A percentile compares a stretch with the other conserved stretches of the same genome.
These are phyloP conservation scores for Kurtzmaniella quercitrusa DNA, from an alignment of 1,139 yeast genomes.

Conservation along the genomic window DNA sequence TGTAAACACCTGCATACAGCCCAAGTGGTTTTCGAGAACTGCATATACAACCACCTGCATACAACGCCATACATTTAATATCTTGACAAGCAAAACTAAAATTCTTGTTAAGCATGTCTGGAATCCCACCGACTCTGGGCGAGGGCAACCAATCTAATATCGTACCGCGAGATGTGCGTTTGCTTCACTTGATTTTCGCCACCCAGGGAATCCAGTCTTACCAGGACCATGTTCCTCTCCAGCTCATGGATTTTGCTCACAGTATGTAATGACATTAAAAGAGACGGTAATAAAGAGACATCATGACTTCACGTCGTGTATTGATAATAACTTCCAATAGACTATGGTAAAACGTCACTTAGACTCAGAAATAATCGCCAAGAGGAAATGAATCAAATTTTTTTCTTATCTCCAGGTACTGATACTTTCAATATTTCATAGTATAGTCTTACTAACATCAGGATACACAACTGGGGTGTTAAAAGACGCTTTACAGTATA, in stretches of 20 bases:
- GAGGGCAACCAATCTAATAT: conserved; percentile 15
- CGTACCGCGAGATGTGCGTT: conserved; percentile 85
- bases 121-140: conserved; percentile 1
- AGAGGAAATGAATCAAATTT: no score
- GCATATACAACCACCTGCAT: background rate
- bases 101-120: conserved; percentile 3
- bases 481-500: conserved; percentile 84
- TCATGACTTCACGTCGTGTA: no score
- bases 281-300: no score
- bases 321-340: no score
- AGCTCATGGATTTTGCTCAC: conserved; percentile 94
- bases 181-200: conserved; percentile 85
- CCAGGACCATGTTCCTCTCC: conserved; percentile 93
- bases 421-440: no score
- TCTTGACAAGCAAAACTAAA: background rate
- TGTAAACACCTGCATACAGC: background rate
- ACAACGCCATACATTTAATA: background rate
- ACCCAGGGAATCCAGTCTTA: conserved; percentile 90
- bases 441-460: conserved; percentile 6
- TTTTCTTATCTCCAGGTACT: no score
- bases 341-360: no score
- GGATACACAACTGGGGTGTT: conserved; percentile 81
- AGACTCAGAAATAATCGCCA: no score
- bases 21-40: no score
- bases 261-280: conserved; percentile 24